Conservation (phyloP, 345 rosid species). For the Carallia brachiata region DNA sequence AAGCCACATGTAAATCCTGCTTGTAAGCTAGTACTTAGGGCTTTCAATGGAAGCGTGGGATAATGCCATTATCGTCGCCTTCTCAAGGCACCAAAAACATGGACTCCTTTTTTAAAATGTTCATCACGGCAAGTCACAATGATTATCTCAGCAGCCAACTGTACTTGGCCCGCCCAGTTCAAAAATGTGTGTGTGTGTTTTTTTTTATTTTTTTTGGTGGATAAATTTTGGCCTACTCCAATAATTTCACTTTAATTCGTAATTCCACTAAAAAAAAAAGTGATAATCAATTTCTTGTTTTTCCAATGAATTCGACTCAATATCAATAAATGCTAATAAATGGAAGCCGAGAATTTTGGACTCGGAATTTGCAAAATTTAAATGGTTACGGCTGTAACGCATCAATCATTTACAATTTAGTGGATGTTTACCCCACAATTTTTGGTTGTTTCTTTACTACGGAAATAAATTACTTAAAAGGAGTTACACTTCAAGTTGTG, state of each 20-base stretch:
- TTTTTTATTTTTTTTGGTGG: too few relatives aligned
- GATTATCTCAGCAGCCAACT: neutral
- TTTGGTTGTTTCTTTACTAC: neutral
- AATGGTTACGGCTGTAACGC: neutral
- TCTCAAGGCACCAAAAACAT: neutral
- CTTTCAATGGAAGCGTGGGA: neutral
- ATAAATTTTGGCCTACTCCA: neutral
- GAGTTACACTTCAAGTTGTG: neutral
- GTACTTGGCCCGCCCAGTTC: neutral
- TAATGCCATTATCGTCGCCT: neutral
- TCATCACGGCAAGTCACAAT: neutral
- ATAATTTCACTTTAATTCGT: constrained; percentile 1
- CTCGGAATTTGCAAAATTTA: too few relatives aligned
- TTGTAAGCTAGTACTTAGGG: neutral
- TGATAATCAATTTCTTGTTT: too few relatives aligned
- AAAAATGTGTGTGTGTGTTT: neutral
- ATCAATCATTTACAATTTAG: neutral
- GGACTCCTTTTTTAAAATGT: neutral
- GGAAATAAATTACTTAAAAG: constrained; percentile 2
- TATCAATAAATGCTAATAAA: too few relatives aligned
- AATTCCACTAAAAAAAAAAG: too few relatives aligned
- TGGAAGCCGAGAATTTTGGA: too few relatives aligned
- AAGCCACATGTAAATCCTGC: constrained; percentile 9
- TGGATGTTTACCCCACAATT: too few relatives aligned
- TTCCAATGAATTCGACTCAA: too few relatives aligned